phyloP scores from a whole-genome alignment of 495 filamentous ascomycete species.

The Penicillium desertorum region DNA sequence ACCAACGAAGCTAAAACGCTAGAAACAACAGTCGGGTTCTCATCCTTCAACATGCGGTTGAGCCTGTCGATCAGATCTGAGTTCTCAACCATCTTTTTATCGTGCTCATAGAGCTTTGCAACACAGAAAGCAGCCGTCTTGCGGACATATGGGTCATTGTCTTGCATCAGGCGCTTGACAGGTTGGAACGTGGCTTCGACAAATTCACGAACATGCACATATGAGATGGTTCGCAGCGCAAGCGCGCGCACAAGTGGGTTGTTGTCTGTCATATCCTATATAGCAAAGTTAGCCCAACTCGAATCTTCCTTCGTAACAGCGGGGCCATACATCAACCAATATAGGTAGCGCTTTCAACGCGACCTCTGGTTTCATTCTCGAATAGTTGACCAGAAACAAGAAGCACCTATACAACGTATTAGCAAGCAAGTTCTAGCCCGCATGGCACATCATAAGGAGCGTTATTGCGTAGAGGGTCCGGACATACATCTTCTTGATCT shows the following conservation, averaged over 20 bases:
- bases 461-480: slow-evolving; percentile 8
- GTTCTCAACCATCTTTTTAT: slow-evolving; percentile 82
- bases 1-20: slow-evolving; percentile 88
- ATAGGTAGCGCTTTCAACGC: slow-evolving; percentile 91
- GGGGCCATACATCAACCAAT: slow-evolving; percentile 67
- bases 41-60: slow-evolving; percentile 86
- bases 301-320: not conserved
- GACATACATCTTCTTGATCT: slow-evolving; percentile 99
- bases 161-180: slow-evolving; percentile 78
- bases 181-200: slow-evolving; percentile 86
- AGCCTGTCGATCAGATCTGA: slow-evolving; percentile 91
- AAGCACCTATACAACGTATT: slow-evolving; percentile 71
- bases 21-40: slow-evolving; percentile 95
- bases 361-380: slow-evolving; percentile 89
- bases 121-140: slow-evolving; percentile 97
- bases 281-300: slow-evolving; percentile 7
- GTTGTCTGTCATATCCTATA: slow-evolving; percentile 86
- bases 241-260: slow-evolving; percentile 93
- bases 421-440: slow-evolving; percentile 14
- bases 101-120: slow-evolving; percentile 96
- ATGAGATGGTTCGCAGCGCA: slow-evolving; percentile 92
- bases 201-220: slow-evolving; percentile 95
- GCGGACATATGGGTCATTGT: slow-evolving; percentile 92
- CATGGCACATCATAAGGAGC: not conserved
- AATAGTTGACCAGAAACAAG: slow-evolving; percentile 94